Conservation (phyloP, 2,329 filamentous ascomycete species). For the Neonectria hederae region DNA sequence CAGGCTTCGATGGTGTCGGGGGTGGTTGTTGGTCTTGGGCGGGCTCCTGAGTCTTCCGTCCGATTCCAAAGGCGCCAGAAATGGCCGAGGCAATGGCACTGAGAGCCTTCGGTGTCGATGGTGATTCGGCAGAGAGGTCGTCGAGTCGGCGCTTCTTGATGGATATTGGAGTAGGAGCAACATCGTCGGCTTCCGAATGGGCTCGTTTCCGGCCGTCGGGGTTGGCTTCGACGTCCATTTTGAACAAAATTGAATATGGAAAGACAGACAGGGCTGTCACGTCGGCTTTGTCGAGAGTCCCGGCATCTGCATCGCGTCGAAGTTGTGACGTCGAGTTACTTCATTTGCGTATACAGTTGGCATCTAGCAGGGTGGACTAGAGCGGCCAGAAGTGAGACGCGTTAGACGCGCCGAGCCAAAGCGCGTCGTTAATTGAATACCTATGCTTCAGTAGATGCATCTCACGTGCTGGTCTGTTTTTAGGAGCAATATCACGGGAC, state of each 20-base stretch:
- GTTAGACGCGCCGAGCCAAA: slow-evolving; percentile 40
- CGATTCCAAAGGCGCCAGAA: slow-evolving; percentile 41
- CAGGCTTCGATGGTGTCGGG: slow-evolving; percentile 18
- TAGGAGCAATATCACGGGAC: slow-evolving; percentile 20
- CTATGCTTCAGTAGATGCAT: slow-evolving; percentile 15
- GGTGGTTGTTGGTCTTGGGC: slow-evolving; percentile 14
- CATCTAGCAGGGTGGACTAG: slow-evolving; percentile 12
- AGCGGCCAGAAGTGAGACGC: slow-evolving; percentile 32
- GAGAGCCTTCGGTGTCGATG: slow-evolving; percentile 45
- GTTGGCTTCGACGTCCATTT: slow-evolving; percentile 42
- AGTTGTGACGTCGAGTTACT: slow-evolving; percentile 21
- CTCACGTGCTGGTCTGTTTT: slow-evolving; percentile 7
- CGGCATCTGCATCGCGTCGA: slow-evolving; percentile 32
- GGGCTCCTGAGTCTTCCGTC: slow-evolving; percentile 27
- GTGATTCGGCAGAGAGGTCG: slow-evolving; percentile 34
- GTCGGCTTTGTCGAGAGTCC: slow-evolving; percentile 5
- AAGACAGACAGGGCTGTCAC: slow-evolving; percentile 11
- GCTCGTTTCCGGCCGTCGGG: slow-evolving; percentile 40
- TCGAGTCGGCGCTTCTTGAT: slow-evolving; percentile 48
- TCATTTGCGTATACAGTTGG: slow-evolving; percentile 13
- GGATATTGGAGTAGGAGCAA: slow-evolving; percentile 40
- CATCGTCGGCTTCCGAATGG: slow-evolving; percentile 34
- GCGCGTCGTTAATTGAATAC: slow-evolving; percentile 17
- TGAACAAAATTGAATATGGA: not conserved
- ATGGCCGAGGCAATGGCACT: slow-evolving; percentile 47